A percentile compares a stretch with the other conserved stretches of the same genome.
phyloP scores from a whole-genome alignment of 306 rosid species.

The Betula pendula region DNA sequence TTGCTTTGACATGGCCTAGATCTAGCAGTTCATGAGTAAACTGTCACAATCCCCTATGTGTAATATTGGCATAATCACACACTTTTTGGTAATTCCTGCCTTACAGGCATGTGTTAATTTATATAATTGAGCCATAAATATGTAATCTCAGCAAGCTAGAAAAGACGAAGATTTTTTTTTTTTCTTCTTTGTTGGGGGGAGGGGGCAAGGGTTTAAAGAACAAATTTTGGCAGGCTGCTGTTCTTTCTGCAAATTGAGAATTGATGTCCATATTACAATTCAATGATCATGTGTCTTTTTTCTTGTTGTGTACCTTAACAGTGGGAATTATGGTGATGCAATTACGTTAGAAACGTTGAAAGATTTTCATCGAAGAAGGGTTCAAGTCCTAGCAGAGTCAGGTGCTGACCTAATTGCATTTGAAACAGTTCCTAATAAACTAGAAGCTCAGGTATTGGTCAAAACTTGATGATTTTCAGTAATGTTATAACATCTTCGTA shows the following conservation, averaged over 20 bases:
- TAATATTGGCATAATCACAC: not conserved
- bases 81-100: slow-evolving; percentile 5
- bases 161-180: too few species aligned
- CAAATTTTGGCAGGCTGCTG: not conserved
- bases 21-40: slow-evolving; percentile 14
- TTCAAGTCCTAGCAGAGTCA: slow-evolving; percentile 56
- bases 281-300: slow-evolving; percentile 10
- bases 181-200: too few species aligned
- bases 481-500: not conserved
- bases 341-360: slow-evolving; percentile 39
- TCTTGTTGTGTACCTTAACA: slow-evolving; percentile 24
- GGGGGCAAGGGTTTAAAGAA: too few species aligned
- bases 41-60: not conserved
- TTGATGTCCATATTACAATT: not conserved
- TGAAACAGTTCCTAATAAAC: slow-evolving; percentile 59
- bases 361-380: slow-evolving; percentile 59
- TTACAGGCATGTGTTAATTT: not conserved
- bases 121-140: too few species aligned
- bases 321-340: slow-evolving; percentile 55
- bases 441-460: slow-evolving; percentile 56
- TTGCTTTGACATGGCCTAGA: slow-evolving; percentile 5
- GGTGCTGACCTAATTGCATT: slow-evolving; percentile 58
- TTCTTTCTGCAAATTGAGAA: slow-evolving; percentile 8
- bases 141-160: too few species aligned
- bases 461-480: not conserved